Evolutionary conservation across 345 rosid genomes (phyloP), one percentile per base, ranked within the genome.

Genomic region (Syzygium aqueum): DNA sequence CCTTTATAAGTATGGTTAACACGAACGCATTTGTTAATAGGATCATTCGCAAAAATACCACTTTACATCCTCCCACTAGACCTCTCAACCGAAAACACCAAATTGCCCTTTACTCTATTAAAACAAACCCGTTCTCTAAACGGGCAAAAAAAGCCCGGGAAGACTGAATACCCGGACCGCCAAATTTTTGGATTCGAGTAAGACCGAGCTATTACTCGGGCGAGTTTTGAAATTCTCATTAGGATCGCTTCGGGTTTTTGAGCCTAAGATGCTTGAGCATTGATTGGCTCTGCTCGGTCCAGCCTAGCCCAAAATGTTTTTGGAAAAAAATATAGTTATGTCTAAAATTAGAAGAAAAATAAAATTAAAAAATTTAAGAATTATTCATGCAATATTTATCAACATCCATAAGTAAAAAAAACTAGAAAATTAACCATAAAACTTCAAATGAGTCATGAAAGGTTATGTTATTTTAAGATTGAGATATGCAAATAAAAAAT

Each of bases 261-360:
- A 59, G 65, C 65, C 28, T 57, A 0, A 59, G 30, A 59, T 59
- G 30, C 65, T 59, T 0, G 7, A 25, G 65, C 30, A 11, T 25
- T 6, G 65, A 11, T 59, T 11, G 28, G 65, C 28, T 2, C 2
- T 0, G 51, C 28, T 2, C 2, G 2, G 51, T 13, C 1, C 5
- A 6, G 0, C 28, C 3, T 0, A 7, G 3, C 16, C 65, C 28
- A 59, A 59, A 5, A 11, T 27, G 16, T 25, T 59, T 11, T 59
- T 25, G 65, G 65, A 59, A 59, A 59, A 59, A 27, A 59, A 2
- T 59, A 59, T 0, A 59, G 3, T 33, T 33, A 33, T 19, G 9
- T 2, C 9, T 5, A 37, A 17, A 73, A 9, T 33, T 33, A 33
- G 25, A 37, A 73, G 40, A 17, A 67, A 17, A 17, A 33, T 0